A percentile compares a stretch with the other conserved stretches of the same genome.
phyloP scores from a whole-genome alignment of 495 filamentous ascomycete species.

The Recurvomyces mirabilis region DNA sequence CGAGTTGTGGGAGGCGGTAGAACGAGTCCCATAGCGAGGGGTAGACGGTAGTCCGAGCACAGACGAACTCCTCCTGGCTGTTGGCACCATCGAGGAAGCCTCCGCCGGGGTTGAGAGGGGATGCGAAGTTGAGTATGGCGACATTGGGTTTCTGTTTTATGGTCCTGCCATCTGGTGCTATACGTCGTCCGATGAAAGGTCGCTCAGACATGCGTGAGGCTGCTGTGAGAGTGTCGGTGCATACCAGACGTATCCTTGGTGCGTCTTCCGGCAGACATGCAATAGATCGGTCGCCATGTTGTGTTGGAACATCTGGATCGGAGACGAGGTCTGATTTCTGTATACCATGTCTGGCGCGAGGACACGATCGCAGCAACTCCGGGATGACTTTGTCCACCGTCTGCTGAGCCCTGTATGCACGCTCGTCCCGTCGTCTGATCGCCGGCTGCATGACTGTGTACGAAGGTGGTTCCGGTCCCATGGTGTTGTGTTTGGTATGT shows the following conservation, averaged over 20 bases:
- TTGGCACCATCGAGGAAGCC: conserved; percentile 27
- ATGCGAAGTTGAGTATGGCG: conserved; percentile 30
- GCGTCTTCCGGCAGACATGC: not conserved
- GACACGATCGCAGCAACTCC: conserved; percentile 35
- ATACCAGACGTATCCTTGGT: conserved; percentile 31
- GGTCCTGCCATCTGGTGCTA: conserved; percentile 6
- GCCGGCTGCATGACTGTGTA: conserved; percentile 10
- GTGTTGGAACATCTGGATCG: conserved; percentile 24
- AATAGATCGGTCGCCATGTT: not conserved
- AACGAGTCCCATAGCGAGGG: conserved; percentile 28
- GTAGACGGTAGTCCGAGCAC: conserved; percentile 29
- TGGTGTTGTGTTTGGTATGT: conserved; percentile 1
- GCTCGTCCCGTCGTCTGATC: conserved; percentile 25
- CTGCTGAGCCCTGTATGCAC: conserved; percentile 40
- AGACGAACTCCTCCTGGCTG: conserved; percentile 33
- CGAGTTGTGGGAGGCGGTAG: conserved; percentile 30
- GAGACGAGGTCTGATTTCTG: conserved; percentile 39
- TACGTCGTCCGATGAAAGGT: conserved; percentile 5
- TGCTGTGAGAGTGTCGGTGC: conserved; percentile 39
- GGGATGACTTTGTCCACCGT: conserved; percentile 44
- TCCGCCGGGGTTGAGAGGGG: conserved; percentile 22
- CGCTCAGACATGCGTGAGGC: conserved; percentile 28
- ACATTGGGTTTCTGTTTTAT: conserved; percentile 18
- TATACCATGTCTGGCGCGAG: conserved; percentile 39
- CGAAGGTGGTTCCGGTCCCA: conserved; percentile 6